Conservation (phyloP, 768 basidiomycete species). For the Mycena chlorophos region DNA sequence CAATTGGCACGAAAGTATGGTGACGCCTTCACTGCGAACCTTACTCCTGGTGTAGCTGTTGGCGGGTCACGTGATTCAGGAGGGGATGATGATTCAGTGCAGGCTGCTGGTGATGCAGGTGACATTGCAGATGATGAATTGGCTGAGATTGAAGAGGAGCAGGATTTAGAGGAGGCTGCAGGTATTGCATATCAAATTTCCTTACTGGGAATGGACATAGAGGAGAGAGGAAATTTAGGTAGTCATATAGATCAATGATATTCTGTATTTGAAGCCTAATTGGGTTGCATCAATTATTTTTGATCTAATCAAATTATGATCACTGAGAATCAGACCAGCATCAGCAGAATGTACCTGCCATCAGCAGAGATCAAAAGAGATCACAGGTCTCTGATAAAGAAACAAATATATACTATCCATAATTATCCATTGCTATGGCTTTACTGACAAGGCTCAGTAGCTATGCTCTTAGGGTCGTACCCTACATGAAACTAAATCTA, state of each 20-base stretch:
- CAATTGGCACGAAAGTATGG: background rate
- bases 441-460: background rate
- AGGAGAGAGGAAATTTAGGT: background rate
- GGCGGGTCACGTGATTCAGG: background rate
- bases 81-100: background rate
- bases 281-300: no score
- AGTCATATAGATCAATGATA: background rate
- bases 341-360: no score
- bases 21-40: constrained; percentile 1
- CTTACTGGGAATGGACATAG: background rate
- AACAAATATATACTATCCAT: background rate
- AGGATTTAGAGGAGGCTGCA: background rate
- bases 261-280: no score
- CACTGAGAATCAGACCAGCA: no score
- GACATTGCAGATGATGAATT: background rate
- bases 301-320: no score
- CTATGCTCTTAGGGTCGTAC: no score
- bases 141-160: background rate
- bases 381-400: no score
- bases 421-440: background rate
- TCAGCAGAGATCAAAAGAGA: no score
- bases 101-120: background rate
- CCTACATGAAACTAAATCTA: background rate
- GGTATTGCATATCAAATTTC: background rate
- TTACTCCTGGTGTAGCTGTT: background rate